These are phyloP conservation scores for Pseudomassariella vexata DNA, from an alignment of 2,329 filamentous ascomycete species.

Conservation along the genomic window DNA sequence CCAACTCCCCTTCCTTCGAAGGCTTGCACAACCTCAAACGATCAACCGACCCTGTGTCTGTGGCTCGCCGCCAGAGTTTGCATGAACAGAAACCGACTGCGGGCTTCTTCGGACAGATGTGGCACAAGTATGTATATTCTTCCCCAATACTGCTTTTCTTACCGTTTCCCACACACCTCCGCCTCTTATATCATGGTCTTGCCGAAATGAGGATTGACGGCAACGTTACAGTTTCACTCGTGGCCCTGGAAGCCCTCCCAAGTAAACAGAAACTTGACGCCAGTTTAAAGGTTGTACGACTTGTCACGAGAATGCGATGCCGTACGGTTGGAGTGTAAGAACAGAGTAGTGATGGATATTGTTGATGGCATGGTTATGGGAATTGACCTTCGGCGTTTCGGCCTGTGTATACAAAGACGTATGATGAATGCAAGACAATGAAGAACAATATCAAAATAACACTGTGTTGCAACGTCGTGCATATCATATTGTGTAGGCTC, in stretches of 20 bases:
- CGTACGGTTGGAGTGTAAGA: too few species aligned
- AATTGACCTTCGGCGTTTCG: not conserved
- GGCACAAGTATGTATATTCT: constrained; percentile 57
- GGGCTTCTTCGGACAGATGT: constrained; percentile 49
- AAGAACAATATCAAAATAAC: too few species aligned
- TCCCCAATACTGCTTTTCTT: too few species aligned
- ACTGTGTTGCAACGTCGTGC: too few species aligned
- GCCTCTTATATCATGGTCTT: too few species aligned
- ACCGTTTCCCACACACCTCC: too few species aligned
- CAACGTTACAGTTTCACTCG: constrained; percentile 21
- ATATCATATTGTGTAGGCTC: too few species aligned
- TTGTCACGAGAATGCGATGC: too few species aligned
- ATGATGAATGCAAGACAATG: too few species aligned
- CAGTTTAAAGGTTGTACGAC: too few species aligned
- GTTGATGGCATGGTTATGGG: constrained; percentile 2
- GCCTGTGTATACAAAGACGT: too few species aligned
- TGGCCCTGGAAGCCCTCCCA: constrained; percentile 17
- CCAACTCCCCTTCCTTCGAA: constrained; percentile 47
- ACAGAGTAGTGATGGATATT: constrained; percentile 2
- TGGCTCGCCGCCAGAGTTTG: constrained; percentile 48
- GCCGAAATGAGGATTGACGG: too few species aligned
- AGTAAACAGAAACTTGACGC: constrained; percentile 15
- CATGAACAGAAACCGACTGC: constrained; percentile 44
- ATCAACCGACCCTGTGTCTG: constrained; percentile 29
- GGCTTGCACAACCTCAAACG: constrained; percentile 47